phyloP scores from a whole-genome alignment of 202 grass and related monocot genomes.

The Panicum hallii region DNA sequence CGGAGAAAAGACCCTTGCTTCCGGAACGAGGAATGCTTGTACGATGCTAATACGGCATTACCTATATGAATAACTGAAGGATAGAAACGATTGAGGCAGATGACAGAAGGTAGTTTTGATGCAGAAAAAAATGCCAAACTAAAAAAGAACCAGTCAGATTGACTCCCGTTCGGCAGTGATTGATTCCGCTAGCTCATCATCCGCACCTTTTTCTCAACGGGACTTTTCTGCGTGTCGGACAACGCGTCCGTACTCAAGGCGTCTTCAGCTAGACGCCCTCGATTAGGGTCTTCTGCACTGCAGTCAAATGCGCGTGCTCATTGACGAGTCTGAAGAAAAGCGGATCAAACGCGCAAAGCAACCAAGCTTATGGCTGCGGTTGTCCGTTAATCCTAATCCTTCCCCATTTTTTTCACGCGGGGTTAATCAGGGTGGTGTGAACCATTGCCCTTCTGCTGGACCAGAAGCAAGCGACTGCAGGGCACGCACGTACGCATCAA shows the following conservation, averaged over 20 bases:
- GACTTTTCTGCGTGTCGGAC: neutral
- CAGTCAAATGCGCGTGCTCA: conserved; percentile 1
- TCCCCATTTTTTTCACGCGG: too few relatives aligned
- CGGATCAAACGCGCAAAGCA: neutral
- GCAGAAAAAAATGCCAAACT: neutral
- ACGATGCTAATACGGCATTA: too few relatives aligned
- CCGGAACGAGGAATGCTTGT: neutral
- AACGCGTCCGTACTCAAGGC: neutral
- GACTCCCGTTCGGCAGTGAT: neutral
- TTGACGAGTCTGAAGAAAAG: neutral
- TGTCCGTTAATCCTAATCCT: neutral
- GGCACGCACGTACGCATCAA: neutral
- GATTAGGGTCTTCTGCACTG: too few relatives aligned
- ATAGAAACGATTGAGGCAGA: too few relatives aligned
- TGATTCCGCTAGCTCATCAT: neutral
- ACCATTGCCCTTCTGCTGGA: too few relatives aligned
- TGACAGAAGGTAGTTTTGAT: neutral
- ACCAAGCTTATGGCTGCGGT: neutral
- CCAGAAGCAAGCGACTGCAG: neutral
- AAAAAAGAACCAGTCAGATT: too few relatives aligned
- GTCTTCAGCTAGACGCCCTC: neutral
- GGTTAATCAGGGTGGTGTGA: neutral
- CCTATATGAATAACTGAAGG: too few relatives aligned
- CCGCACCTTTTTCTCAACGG: too few relatives aligned
- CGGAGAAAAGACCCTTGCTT: neutral